Evolutionary conservation across 495 filamentous ascomycete genomes (phyloP), one percentile per base, ranked within the genome.

Genomic region (Aspergillus funiculosus): DNA sequence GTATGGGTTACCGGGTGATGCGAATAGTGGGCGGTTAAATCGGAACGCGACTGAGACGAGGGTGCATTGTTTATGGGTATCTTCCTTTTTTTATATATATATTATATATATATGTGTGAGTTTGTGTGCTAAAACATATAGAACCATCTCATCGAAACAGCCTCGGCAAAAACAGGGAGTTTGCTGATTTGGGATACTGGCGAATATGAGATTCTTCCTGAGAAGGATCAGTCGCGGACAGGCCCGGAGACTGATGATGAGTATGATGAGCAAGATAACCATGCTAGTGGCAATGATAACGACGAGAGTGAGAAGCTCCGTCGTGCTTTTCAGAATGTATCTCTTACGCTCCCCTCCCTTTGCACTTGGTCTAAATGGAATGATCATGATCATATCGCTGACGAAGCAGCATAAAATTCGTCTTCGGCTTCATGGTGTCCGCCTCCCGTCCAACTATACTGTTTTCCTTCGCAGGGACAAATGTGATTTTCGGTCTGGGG

Each of bases 141-240:
- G 78, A 85, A 82, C 46, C 79, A 86, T 58, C 72, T 85, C 5
- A 76, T 82, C 34, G 82, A 86, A 53, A 81, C 78, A 0, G 81
- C 77, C 5, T 80, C 76, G 2, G 36, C 50, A 8, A 62, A 63
- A 9, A 83, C 79, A 0, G 82, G 82, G 1, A 82, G 77, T 11
- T 64, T 86, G 11, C 72, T 86, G 10, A 81, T 86, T 26, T 86
- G 81, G 82, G 82, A 86, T 45, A 84, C 79, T 1, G 82, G 81
- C 6, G 79, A 80, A 43, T 85, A 85, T 52, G 65, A 71, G 39
- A 52, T 85, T 18, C 64, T 86, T 7, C 66, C 67, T 0, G 61
- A 69, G 19, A 73, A 67, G 6, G 75, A 76, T 20, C 70, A 76
- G 40, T 71, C 75, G 7, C 25, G 18, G 8, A 36, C 13, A 8